A percentile compares a stretch with the other conserved stretches of the same genome.
Evolutionary conservation across 306 rosid genomes (phyloP).

Genomic region (Sechiopsis laciniata): DNA sequence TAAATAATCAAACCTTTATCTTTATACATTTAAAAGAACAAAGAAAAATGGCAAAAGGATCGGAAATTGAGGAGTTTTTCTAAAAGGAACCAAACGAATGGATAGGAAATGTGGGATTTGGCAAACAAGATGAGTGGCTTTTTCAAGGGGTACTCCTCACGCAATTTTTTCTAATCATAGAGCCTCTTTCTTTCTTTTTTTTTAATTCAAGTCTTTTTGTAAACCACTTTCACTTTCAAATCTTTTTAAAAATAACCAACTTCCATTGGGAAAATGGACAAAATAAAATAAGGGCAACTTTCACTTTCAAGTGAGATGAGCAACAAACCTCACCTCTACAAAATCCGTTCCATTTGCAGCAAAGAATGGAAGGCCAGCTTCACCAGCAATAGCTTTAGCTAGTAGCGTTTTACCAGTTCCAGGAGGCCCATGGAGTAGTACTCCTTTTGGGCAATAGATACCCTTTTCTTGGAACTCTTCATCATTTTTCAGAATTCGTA

Average conservation of each 20-base stretch:
- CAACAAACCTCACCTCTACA: conserved; percentile 67
- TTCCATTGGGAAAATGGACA: too few species aligned
- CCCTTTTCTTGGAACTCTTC: conserved; percentile 93
- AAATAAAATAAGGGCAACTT: background rate
- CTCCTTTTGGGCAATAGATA: conserved; percentile 95
- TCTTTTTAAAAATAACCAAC: too few species aligned
- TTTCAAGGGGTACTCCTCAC: background rate
- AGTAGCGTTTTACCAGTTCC: conserved; percentile 97
- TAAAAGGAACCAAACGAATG: background rate
- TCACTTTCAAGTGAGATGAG: background rate
- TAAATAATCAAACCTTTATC: background rate
- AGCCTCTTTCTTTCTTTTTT: background rate
- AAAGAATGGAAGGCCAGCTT: conserved; percentile 95
- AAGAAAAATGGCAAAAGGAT: background rate
- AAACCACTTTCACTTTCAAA: background rate
- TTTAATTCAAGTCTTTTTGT: background rate
- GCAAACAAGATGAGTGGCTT: background rate
- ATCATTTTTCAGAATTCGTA: conserved; percentile 75
- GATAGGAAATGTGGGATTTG: background rate
- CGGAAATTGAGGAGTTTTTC: background rate
- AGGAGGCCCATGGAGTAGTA: conserved; percentile 97
- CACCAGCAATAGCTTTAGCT: conserved; percentile 98
- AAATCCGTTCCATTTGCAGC: conserved; percentile 98
- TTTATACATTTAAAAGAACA: background rate
- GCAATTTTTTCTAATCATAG: background rate